A percentile compares a stretch with the other conserved stretches of the same genome.
Conservation (phyloP, 106 monocot species). For the Triglochin maritima region DNA sequence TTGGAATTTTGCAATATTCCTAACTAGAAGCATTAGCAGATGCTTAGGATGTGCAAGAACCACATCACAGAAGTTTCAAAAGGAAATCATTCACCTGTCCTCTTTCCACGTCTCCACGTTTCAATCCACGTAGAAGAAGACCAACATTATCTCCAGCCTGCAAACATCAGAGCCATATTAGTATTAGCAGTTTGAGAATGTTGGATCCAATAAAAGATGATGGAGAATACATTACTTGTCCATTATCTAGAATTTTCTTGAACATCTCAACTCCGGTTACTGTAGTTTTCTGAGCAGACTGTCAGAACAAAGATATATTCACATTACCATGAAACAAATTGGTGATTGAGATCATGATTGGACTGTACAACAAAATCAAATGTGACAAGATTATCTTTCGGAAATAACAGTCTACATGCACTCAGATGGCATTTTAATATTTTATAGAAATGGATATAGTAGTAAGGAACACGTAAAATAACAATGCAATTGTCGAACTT, state of each 20-base stretch:
- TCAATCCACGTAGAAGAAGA: constrained; percentile 88
- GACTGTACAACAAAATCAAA: not conserved
- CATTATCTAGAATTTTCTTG: constrained; percentile 38
- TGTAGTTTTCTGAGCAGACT: constrained; percentile 35
- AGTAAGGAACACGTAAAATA: no score
- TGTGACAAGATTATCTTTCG: no score
- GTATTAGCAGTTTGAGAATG: not conserved
- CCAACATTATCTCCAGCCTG: constrained; percentile 97
- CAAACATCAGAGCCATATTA: not conserved
- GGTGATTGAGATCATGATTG: not conserved
- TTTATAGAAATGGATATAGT: no score
- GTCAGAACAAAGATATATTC: constrained; percentile 1
- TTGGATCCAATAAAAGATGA: no score
- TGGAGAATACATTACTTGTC: constrained; percentile 12
- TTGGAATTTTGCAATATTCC: no score
- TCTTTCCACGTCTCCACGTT: constrained; percentile 92
- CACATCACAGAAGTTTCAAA: no score
- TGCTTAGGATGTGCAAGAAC: no score
- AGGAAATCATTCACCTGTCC: constrained; percentile 53
- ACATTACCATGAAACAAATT: not conserved
- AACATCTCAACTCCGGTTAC: constrained; percentile 50
- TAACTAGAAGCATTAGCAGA: no score
- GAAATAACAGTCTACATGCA: no score
- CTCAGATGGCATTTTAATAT: no score
- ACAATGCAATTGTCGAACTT: no score